Conservation (phyloP, 768 basidiomycete species). For the Termitomyces sp. region DNA sequence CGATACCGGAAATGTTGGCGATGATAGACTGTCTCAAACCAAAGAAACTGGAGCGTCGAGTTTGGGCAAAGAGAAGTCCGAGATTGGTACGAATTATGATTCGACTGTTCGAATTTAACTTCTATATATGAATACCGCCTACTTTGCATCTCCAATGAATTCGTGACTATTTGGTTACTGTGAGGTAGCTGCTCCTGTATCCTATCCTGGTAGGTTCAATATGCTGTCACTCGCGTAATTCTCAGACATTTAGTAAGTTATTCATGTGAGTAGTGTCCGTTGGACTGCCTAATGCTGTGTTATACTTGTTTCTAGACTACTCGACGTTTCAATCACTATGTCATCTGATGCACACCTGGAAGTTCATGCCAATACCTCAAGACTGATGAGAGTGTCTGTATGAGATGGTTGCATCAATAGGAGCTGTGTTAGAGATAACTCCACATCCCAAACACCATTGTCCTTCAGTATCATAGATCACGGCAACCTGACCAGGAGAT, state of each 20-base stretch:
- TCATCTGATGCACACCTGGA: background rate
- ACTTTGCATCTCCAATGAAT: background rate
- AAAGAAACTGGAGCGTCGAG: background rate
- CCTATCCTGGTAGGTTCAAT: no score
- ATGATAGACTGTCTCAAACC: background rate
- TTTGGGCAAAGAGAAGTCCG: background rate
- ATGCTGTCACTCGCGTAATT: no score
- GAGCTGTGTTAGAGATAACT: slow-evolving; percentile 35
- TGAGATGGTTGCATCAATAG: background rate
- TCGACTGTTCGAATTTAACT: background rate
- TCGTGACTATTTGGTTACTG: background rate
- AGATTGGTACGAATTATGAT: background rate
- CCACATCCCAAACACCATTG: slow-evolving; percentile 87
- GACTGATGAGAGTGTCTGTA: background rate
- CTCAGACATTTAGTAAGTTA: no score
- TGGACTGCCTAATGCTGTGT: no score
- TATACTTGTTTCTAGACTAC: background rate
- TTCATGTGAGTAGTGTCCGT: no score
- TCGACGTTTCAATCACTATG: background rate
- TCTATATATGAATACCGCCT: background rate
- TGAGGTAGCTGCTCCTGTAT: no score
- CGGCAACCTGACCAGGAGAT: slow-evolving; percentile 76
- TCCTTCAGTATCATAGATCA: slow-evolving; percentile 59
- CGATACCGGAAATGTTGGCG: background rate
- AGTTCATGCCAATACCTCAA: background rate